phyloP scores from a whole-genome alignment of 805 yeast genomes.

The Myxozyma nipponensis region DNA sequence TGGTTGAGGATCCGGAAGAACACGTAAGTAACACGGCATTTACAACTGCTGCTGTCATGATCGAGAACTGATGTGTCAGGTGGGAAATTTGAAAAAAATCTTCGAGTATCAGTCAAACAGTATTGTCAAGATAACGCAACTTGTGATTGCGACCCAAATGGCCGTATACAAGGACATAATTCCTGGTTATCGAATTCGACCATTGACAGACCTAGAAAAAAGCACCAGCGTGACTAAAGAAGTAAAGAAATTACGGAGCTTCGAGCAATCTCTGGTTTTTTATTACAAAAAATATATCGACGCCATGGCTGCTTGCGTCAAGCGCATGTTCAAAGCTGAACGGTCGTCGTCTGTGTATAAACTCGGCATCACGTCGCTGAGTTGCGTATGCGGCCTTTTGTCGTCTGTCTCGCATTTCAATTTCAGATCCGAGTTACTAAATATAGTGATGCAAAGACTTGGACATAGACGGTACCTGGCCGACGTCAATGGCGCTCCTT shows the following conservation, averaged over 20 bases:
- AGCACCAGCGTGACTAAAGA: slow-evolving; percentile 81
- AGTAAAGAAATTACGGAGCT: slow-evolving; percentile 67
- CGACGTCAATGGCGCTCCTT: slow-evolving; percentile 2
- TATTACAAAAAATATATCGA: slow-evolving; percentile 68
- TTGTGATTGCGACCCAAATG: slow-evolving; percentile 72
- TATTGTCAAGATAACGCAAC: slow-evolving; percentile 49
- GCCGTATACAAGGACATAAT: slow-evolving; percentile 81
- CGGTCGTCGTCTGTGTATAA: slow-evolving; percentile 25
- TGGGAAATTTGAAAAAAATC: slow-evolving; percentile 9
- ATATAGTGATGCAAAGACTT: slow-evolving; percentile 62
- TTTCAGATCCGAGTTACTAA: slow-evolving; percentile 68
- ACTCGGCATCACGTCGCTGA: slow-evolving; percentile 48
- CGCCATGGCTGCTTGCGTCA: slow-evolving; percentile 45
- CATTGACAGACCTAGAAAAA: slow-evolving; percentile 74
- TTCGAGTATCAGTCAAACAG: slow-evolving; percentile 42
- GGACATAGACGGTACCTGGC: slow-evolving; percentile 47
- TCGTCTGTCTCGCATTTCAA: slow-evolving; percentile 73
- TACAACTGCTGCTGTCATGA: neutral
- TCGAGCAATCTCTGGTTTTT: slow-evolving; percentile 71
- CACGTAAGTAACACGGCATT: slow-evolving; percentile 47
- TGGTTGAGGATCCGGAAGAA: slow-evolving; percentile 89
- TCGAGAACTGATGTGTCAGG: neutral
- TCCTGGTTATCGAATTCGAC: slow-evolving; percentile 78
- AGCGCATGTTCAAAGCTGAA: slow-evolving; percentile 32
- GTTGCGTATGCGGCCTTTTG: slow-evolving; percentile 75